Percentiles rank a stretch among this genome's conserved stretches.
These are phyloP conservation scores for Leccinum aurantiacum DNA, from an alignment of 768 basidiomycete species.

Conservation along the genomic window DNA sequence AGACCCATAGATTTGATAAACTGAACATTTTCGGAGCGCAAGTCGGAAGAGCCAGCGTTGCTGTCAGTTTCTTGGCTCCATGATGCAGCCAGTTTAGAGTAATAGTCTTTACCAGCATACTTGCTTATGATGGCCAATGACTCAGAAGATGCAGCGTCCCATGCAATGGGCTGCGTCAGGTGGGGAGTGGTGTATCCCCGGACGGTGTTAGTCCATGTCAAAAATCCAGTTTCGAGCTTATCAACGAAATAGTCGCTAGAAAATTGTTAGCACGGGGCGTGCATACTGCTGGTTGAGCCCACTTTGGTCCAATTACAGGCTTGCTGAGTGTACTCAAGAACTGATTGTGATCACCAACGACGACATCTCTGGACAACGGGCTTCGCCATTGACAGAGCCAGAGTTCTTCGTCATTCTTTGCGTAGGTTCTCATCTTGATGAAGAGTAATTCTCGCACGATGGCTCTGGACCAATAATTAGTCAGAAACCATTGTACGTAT, in stretches of 20 bases:
- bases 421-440: conserved; percentile 76
- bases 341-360: conserved; percentile 45
- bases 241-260: conserved; percentile 59
- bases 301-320: conserved; percentile 40
- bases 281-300: conserved; percentile 12
- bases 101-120: conserved; percentile 53
- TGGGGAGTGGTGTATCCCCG: conserved; percentile 55
- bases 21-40: conserved; percentile 52
- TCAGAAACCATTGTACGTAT: background rate
- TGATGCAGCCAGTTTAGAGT: conserved; percentile 55
- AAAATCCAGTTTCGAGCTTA: conserved; percentile 74
- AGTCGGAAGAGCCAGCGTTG: conserved; percentile 48
- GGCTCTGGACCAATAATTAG: conserved; percentile 43
- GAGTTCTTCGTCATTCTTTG: conserved; percentile 58
- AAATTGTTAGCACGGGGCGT: background rate
- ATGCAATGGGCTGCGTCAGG: conserved; percentile 36
- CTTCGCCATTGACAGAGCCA: conserved; percentile 75
- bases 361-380: conserved; percentile 51
- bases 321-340: conserved; percentile 50
- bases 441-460: conserved; percentile 64
- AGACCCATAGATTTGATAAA: conserved; percentile 52
- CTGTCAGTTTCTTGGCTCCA: conserved; percentile 83
- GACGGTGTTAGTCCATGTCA: conserved; percentile 66
- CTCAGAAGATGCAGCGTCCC: conserved; percentile 55
- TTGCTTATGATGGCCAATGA: conserved; percentile 53